Percentiles rank a stretch among this genome's conserved stretches.
Conservation (phyloP, 169 alveolate species). For the Cryptosporidium andersoni region DNA sequence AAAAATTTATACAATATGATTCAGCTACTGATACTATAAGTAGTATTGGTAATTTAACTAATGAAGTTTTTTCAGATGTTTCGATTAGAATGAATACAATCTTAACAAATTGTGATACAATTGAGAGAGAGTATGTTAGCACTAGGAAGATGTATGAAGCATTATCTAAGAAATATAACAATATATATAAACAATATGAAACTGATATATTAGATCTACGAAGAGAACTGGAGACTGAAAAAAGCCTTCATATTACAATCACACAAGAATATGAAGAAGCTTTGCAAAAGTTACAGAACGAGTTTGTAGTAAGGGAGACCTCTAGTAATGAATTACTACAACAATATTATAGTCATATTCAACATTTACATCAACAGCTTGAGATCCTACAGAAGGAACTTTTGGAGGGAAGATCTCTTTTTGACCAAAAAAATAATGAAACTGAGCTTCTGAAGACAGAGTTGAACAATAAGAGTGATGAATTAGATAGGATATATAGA, state of each 20-base stretch:
- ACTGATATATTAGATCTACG: constrained; percentile 47
- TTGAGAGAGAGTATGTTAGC: constrained; percentile 30
- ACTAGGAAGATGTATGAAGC: constrained; percentile 25
- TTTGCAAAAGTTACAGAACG: constrained; percentile 11
- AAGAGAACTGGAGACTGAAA: constrained; percentile 62
- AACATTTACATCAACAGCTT: constrained; percentile 14
- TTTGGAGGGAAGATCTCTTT: not conserved
- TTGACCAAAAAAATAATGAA: not conserved
- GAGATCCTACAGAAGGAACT: constrained; percentile 17
- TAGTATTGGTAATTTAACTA: constrained; percentile 35
- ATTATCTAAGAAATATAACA: constrained; percentile 25
- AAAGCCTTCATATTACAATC: constrained; percentile 24
- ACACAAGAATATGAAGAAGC: constrained; percentile 41
- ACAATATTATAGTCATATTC: constrained; percentile 54
- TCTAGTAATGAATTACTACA: constrained; percentile 32
- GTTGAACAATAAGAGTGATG: constrained; percentile 6
- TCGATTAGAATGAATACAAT: constrained; percentile 35
- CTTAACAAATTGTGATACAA: constrained; percentile 58
- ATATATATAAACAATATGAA: constrained; percentile 51
- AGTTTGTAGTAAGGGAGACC: constrained; percentile 17
- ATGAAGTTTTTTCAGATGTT: constrained; percentile 37
- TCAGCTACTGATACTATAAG: constrained; percentile 29
- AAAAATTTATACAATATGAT: constrained; percentile 25
- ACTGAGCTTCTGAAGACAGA: not conserved
- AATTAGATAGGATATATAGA: not conserved